Evolutionary conservation across 192 early-diverging fungal species (phyloP), one percentile per base, ranked within the genome.

Genomic region (Gorgonomyces haynaldii): DNA sequence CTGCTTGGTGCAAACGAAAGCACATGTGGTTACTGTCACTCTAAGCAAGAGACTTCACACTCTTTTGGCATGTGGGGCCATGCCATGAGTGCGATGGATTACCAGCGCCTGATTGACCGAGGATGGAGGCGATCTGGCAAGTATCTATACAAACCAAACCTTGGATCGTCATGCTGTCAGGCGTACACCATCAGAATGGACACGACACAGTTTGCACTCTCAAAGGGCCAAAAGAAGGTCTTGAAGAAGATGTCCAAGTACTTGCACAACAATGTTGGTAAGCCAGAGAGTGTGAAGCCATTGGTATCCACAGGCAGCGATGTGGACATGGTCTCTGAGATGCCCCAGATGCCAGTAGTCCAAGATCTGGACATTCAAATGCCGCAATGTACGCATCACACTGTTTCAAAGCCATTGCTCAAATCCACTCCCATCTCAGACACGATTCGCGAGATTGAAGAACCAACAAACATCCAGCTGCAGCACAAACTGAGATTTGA

Each of bases 121-220:
- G 83, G 84, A 28, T 86, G 83, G 46, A 65, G 84, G 52, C 73
- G 84, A 32, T 77, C 74, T 30, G 84, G 83, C 1, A 36, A 70
- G 13, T 87, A 87, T 44, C 38, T 80, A 4, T 89, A 89, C 70
- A 86, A 82, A 44, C 84, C 84, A 0, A 61, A 76, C 28, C 55
- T 84, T 8, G 40, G 64, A 2, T 52, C 63, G 10, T 83, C 78
- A 29, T 89, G 83, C 52, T 85, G 83, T 63, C 82, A 81, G 0
- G 69, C 77, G 35, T 81, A 84, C 52, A 80, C 86, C 0, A 89
- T 86, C 42, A 71, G 82, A 22, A 55, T 83, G 50, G 60, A 78
- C 36, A 71, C 72, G 5, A 56, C 31, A 6, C 54, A 72, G 49
- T 86, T 81, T 50, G 40, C 53, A 23, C 45, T 59, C 27, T 67